These are phyloP conservation scores for Polyplosphaeria fusca DNA, from an alignment of 495 filamentous ascomycete genomes.

Conservation along the genomic window DNA sequence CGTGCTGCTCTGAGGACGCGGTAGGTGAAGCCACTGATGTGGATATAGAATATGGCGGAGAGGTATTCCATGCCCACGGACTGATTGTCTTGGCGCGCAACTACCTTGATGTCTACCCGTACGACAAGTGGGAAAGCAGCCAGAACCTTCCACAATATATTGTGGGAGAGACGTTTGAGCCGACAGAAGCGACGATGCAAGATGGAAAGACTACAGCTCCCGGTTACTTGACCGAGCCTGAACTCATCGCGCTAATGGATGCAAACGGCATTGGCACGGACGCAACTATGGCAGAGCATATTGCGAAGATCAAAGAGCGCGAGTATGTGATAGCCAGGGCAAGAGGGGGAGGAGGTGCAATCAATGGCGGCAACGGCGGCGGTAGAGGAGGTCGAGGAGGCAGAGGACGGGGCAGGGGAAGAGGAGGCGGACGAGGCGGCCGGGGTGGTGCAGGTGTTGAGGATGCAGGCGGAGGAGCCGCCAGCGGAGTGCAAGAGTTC, in stretches of 20 bases:
- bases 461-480: conserved; percentile 47
- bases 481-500: conserved; percentile 70
- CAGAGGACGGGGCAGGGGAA: conserved; percentile 46
- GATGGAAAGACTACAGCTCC: conserved; percentile 85
- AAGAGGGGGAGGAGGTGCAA: conserved; percentile 40
- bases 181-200: conserved; percentile 81
- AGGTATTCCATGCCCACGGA: conserved; percentile 74
- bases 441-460: conserved; percentile 43
- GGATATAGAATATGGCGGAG: conserved; percentile 80
- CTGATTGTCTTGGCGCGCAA: conserved; percentile 85
- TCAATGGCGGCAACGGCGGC: conserved; percentile 36
- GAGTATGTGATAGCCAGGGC: conserved; percentile 70
- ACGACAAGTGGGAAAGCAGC: conserved; percentile 92
- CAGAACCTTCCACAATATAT: conserved; percentile 75
- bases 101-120: conserved; percentile 92
- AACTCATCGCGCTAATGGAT: conserved; percentile 97
- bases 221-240: conserved; percentile 87
- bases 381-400: conserved; percentile 31
- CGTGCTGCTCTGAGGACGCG: conserved; percentile 94
- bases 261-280: conserved; percentile 98
- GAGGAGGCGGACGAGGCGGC: conserved; percentile 47
- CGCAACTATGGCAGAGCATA: conserved; percentile 98
- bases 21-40: conserved; percentile 78
- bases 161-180: conserved; percentile 75
- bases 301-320: conserved; percentile 87